Evolutionary conservation across 2,329 filamentous ascomycete genomes (phyloP).

Genomic region (Mollisiaceae sp.): DNA sequence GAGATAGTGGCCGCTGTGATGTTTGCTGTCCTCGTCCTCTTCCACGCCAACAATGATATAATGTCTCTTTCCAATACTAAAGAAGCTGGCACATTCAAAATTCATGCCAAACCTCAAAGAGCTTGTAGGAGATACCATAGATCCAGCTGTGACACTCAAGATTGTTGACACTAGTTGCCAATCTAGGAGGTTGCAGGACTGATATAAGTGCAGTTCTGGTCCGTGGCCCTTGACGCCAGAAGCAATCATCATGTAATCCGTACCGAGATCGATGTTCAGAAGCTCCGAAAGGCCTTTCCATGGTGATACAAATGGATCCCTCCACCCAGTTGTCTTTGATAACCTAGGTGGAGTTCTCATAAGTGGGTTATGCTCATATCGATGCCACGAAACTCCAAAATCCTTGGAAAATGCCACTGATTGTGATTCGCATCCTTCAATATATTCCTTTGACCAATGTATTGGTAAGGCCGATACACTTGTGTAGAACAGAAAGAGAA

Average conservation of each 20-base stretch:
- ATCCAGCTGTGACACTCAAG: constrained; percentile 22
- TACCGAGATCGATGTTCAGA: constrained; percentile 16
- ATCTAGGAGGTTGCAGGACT: constrained; percentile 30
- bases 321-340: constrained; percentile 30
- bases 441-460: constrained; percentile 33
- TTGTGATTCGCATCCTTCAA: constrained; percentile 33
- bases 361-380: constrained; percentile 31
- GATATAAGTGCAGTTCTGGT: constrained; percentile 31
- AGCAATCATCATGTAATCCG: constrained; percentile 33
- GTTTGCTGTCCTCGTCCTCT: constrained; percentile 27
- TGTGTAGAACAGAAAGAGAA: constrained; percentile 34
- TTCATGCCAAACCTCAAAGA: constrained; percentile 29
- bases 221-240: constrained; percentile 29
- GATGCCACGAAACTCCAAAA: constrained; percentile 33
- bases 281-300: constrained; percentile 29
- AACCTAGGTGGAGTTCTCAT: constrained; percentile 26
- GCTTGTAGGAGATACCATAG: constrained; percentile 24
- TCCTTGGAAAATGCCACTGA: constrained; percentile 33
- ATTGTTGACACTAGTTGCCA: constrained; percentile 28
- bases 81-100: constrained; percentile 35
- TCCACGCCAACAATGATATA: constrained; percentile 33
- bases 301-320: constrained; percentile 33
- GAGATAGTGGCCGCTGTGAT: constrained; percentile 20
- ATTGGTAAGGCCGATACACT: constrained; percentile 32
- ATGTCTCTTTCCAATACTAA: constrained; percentile 30